Conservation (phyloP, 768 basidiomycete genomes). For the Obba rivulosa region DNA sequence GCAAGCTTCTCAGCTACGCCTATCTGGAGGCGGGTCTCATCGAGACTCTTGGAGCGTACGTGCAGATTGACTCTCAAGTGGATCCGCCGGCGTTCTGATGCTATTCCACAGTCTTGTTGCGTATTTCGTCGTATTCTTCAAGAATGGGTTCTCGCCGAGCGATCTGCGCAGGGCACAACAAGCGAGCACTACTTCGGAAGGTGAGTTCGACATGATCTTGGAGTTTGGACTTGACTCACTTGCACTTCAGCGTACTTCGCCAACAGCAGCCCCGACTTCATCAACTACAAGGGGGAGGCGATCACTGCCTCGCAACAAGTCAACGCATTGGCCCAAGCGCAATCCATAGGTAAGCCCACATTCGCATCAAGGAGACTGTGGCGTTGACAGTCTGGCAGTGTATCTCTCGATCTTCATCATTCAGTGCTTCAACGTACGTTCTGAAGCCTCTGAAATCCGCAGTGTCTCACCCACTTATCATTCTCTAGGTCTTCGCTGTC, state of each 20-base stretch:
- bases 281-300: conserved; percentile 44
- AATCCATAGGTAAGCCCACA: conserved; percentile 44
- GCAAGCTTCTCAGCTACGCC: conserved; percentile 57
- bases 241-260: conserved; percentile 39
- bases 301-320: conserved; percentile 45
- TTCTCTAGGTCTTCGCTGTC: conserved; percentile 53
- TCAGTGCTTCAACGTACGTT: conserved; percentile 61
- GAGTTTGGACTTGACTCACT: conserved; percentile 1
- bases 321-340: conserved; percentile 54
- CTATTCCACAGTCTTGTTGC: conserved; percentile 41
- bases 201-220: neutral
- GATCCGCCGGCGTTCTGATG: neutral
- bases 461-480: neutral
- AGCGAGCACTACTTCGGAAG: neutral
- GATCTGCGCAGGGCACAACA: conserved; percentile 51
- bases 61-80: neutral
- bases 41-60: conserved; percentile 52
- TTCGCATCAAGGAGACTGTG: neutral
- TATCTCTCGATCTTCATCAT: conserved; percentile 65
- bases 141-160: conserved; percentile 53
- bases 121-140: conserved; percentile 64
- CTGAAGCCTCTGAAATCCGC: too few species aligned
- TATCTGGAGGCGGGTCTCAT: conserved; percentile 64
- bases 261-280: conserved; percentile 46
- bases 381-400: conserved; percentile 24